Conservation (phyloP, 2,329 filamentous ascomycete genomes). For the Epicoccum nigrum region DNA sequence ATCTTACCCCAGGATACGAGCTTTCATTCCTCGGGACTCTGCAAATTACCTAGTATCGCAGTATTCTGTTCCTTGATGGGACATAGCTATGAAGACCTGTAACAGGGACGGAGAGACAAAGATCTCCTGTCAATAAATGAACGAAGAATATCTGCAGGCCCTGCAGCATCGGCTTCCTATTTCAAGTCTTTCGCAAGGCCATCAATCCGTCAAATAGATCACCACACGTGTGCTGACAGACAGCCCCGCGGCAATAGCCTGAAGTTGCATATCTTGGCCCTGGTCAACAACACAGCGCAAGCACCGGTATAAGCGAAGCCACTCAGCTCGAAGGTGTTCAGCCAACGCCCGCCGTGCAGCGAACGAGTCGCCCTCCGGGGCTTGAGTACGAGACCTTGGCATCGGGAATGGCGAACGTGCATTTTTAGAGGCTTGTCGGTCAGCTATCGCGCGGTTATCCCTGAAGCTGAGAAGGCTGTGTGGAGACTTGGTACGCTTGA, state of each 20-base stretch:
- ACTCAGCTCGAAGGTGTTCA: conserved; percentile 11
- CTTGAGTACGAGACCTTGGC: neutral
- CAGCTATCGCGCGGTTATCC: conserved; percentile 9
- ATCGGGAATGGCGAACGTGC: neutral
- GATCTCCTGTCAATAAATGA: conserved; percentile 4
- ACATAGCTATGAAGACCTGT: neutral
- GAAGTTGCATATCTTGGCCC: conserved; percentile 1
- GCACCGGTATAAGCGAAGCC: conserved; percentile 10
- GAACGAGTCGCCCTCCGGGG: neutral
- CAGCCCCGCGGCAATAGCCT: conserved; percentile 11
- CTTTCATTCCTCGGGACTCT: neutral
- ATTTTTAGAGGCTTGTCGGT: conserved; percentile 12
- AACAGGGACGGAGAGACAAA: neutral
- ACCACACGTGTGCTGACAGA: conserved; percentile 9
- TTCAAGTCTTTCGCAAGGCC: conserved; percentile 2
- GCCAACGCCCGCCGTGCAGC: conserved; percentile 9
- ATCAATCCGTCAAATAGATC: conserved; percentile 5
- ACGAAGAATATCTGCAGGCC: neutral
- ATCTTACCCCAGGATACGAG: neutral
- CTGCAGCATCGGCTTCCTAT: conserved; percentile 9
- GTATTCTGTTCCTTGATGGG: neutral
- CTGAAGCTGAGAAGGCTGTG: conserved; percentile 12
- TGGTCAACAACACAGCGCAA: conserved; percentile 3
- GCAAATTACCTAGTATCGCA: neutral
- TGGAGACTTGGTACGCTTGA: conserved; percentile 6